Base-by-base conservation (phyloP, 1,139 yeast genomes). In the Yamadazyma triangularis region DNA sequence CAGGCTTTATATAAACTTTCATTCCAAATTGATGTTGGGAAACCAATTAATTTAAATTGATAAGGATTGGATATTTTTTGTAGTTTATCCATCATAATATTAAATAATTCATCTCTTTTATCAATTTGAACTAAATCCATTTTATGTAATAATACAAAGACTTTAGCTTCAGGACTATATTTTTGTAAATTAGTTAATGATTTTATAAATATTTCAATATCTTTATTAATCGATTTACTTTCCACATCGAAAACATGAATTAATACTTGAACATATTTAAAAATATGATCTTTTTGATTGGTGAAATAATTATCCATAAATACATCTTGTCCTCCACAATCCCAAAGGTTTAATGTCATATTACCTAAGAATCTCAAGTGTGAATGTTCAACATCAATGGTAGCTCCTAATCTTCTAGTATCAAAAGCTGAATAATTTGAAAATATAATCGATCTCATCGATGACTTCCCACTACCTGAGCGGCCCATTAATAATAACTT, bases 211-310 rank as follows among this genome's bases (percentile, higher is more conserved):
- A 91, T 88, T 44, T 87, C 96, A 44, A 89, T 86, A 55, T 91
- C 99, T 54, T 88, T 89, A 38, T 85, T 80, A 23, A 89, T 91
- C 50, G 87, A 91, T 53, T 86, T 86, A 31, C 91, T 79, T 51
- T 89, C 97, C 25, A 91, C 96, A 45, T 91, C 99, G 55, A 91
- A 91, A 15, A 91, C 98, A 58, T 89, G 95, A 42, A 93, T 91
- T 26, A 91, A 70, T n/a, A 93, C 97, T 53, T 91, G 96, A 14
- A 91, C 96, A 85, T 87, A 87, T 48, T 88, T 84, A 62, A 91
- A 91, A 28, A 89, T 88, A 53, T 86, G 95, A 52, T 85, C 95
- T 51, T 89, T 74, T 52, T 89, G 91, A 35, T 84, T 77, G 6
- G 93, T 77, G 48, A 85, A 79, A 53, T 91, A 91, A 58, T 88